A percentile compares a stretch with the other conserved stretches of the same genome.
Evolutionary conservation across 768 basidiomycete species (phyloP).

Genomic region (Lactarius vividus): DNA sequence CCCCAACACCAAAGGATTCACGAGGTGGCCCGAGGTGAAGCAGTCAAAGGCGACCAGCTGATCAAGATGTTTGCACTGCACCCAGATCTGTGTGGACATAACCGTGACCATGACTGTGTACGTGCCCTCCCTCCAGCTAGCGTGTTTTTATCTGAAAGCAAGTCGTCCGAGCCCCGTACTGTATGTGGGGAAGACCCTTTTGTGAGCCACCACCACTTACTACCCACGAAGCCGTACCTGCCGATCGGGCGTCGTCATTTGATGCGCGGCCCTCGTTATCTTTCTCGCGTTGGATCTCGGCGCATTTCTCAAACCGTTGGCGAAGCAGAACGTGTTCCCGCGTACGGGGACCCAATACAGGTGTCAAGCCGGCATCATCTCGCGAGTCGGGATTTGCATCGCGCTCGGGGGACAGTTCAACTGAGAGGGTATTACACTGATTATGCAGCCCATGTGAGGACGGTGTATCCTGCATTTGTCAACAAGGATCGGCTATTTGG

Average conservation of each 20-base stretch:
- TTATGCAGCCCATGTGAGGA: slow-evolving; percentile 98
- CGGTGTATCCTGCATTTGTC: slow-evolving; percentile 88
- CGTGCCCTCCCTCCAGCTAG: slow-evolving; percentile 29
- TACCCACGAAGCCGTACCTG: slow-evolving; percentile 95
- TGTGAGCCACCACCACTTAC: slow-evolving; percentile 67
- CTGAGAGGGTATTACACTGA: slow-evolving; percentile 93
- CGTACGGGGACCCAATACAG: slow-evolving; percentile 98
- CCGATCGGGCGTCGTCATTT: slow-evolving; percentile 95
- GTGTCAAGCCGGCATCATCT: slow-evolving; percentile 80
- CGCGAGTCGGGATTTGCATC: slow-evolving; percentile 75
- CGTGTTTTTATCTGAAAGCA: slow-evolving; percentile 45
- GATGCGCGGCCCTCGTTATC: slow-evolving; percentile 81
- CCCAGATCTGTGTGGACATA: slow-evolving; percentile 43
- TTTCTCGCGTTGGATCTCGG: slow-evolving; percentile 69
- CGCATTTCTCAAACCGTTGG: slow-evolving; percentile 82
- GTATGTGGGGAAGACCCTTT: slow-evolving; percentile 68
- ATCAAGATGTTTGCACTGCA: slow-evolving; percentile 69
- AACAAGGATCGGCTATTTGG: slow-evolving; percentile 91
- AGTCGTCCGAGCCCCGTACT: slow-evolving; percentile 37
- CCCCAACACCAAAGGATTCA: slow-evolving; percentile 88
- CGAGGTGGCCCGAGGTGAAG: slow-evolving; percentile 84
- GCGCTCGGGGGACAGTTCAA: slow-evolving; percentile 84
- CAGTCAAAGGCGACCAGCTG: slow-evolving; percentile 89
- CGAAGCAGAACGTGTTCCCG: slow-evolving; percentile 84
- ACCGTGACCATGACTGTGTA: slow-evolving; percentile 40